Percentiles rank a stretch among this genome's conserved stretches.
Conservation (phyloP, 148 eudicot genomes). For the Drosera capensis region DNA sequence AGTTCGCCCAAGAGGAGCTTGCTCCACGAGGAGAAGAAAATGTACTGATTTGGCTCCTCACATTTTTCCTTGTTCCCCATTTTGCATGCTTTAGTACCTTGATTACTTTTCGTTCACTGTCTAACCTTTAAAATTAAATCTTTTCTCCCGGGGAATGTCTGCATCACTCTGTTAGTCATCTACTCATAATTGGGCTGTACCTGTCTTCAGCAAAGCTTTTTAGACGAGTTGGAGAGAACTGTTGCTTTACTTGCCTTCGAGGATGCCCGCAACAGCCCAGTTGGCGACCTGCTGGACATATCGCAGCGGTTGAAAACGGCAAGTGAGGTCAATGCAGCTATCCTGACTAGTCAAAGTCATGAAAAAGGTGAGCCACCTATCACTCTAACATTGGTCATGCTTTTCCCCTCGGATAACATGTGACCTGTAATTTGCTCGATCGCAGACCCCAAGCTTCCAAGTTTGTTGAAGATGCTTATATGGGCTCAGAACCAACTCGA, state of each 20-base stretch:
- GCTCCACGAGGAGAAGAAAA: constrained; percentile 99
- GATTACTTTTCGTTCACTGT: background rate
- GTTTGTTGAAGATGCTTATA: constrained; percentile 71
- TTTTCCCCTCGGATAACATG: too few species aligned
- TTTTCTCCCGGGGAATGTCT: too few species aligned
- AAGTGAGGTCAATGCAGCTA: constrained; percentile 99
- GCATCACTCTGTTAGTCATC: background rate
- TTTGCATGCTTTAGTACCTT: constrained; percentile 2
- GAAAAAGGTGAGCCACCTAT: constrained; percentile 57
- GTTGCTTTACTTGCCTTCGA: constrained; percentile 87
- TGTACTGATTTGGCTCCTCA: constrained; percentile 25
- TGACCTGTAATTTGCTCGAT: background rate
- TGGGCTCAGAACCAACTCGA: constrained; percentile 89
- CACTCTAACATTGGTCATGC: too few species aligned
- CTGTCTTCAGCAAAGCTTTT: constrained; percentile 54
- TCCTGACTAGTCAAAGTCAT: constrained; percentile 90
- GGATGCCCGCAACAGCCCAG: constrained; percentile 65
- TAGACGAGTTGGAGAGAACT: constrained; percentile 90
- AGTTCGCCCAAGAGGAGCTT: constrained; percentile 98
- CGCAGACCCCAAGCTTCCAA: constrained; percentile 83
- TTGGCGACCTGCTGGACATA: constrained; percentile 71
- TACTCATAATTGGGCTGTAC: constrained; percentile 3
- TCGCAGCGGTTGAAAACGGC: constrained; percentile 93
- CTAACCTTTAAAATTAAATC: background rate
- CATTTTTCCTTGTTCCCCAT: background rate